Evolutionary conservation across 495 filamentous ascomycete genomes (phyloP).

Genomic region (Aspergillus cristatus): DNA sequence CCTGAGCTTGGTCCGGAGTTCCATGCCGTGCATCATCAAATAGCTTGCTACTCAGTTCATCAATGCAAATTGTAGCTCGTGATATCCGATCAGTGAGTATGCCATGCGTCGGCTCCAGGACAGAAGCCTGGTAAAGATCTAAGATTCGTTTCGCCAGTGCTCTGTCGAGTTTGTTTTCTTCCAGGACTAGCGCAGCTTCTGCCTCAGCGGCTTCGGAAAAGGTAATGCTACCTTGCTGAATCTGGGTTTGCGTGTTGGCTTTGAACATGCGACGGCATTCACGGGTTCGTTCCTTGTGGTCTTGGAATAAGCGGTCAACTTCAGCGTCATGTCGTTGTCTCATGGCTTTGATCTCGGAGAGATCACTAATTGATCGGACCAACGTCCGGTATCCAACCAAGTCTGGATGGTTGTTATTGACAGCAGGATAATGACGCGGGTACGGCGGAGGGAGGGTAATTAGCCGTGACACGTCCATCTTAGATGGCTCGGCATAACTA

Average conservation of each 20-base stretch:
- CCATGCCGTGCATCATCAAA: slow-evolving; percentile 63
- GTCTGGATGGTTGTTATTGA: slow-evolving; percentile 91
- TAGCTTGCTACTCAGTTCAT: slow-evolving; percentile 59
- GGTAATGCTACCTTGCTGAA: slow-evolving; percentile 63
- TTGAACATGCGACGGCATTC: slow-evolving; percentile 43
- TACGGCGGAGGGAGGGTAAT: slow-evolving; percentile 91
- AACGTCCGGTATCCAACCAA: slow-evolving; percentile 65
- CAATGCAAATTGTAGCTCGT: slow-evolving; percentile 55
- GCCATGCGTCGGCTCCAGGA: slow-evolving; percentile 68
- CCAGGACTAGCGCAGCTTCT: slow-evolving; percentile 54
- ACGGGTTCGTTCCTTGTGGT: slow-evolving; percentile 31
- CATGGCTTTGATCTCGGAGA: slow-evolving; percentile 59
- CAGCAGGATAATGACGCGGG: slow-evolving; percentile 85
- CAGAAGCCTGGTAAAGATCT: slow-evolving; percentile 63
- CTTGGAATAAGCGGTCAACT: slow-evolving; percentile 25
- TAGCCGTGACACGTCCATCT: slow-evolving; percentile 80
- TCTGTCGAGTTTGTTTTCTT: slow-evolving; percentile 51
- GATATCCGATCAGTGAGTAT: slow-evolving; percentile 56
- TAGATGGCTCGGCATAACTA: slow-evolving; percentile 29
- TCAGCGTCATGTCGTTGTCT: slow-evolving; percentile 48
- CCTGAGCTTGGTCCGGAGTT: slow-evolving; percentile 74
- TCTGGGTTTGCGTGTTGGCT: slow-evolving; percentile 61
- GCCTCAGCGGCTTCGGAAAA: slow-evolving; percentile 76
- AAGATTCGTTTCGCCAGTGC: slow-evolving; percentile 62
- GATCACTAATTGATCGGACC: slow-evolving; percentile 68